Conservation (phyloP, 495 filamentous ascomycete species). For the Penicillium manginii region DNA sequence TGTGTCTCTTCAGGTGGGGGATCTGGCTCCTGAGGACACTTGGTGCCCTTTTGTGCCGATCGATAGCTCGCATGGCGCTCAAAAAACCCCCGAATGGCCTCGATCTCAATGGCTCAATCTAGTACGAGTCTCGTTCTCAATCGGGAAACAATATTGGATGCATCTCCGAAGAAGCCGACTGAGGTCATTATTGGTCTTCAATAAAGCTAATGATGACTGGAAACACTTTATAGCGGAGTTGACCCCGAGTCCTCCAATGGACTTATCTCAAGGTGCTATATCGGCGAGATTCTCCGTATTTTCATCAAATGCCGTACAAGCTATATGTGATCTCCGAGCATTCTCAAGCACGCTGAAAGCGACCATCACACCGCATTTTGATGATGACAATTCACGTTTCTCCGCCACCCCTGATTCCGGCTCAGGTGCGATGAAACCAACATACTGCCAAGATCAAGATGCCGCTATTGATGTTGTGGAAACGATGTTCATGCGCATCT, state of each 20-base stretch:
- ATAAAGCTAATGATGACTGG: neutral
- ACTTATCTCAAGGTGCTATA: neutral
- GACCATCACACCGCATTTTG: too few species aligned
- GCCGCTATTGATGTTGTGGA: neutral
- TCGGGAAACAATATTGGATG: neutral
- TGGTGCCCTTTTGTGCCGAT: neutral
- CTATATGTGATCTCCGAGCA: too few species aligned
- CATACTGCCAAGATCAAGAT: too few species aligned
- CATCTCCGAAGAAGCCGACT: neutral
- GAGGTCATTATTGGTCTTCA: neutral
- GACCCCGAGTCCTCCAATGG: neutral
- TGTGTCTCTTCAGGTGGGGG: neutral
- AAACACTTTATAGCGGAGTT: neutral
- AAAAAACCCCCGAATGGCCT: neutral
- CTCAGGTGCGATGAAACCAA: too few species aligned
- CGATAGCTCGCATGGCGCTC: neutral
- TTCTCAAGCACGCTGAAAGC: too few species aligned
- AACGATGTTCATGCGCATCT: neutral
- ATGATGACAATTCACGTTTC: too few species aligned
- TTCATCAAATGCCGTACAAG: too few species aligned
- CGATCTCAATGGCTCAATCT: conserved; percentile 17
- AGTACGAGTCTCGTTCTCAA: conserved; percentile 5
- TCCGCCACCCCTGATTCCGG: too few species aligned
- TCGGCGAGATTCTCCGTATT: too few species aligned
- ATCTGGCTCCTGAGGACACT: neutral